Evolutionary conservation across 2,329 filamentous ascomycete species (phyloP).

Genomic region (Parastagonospora nodorum): DNA sequence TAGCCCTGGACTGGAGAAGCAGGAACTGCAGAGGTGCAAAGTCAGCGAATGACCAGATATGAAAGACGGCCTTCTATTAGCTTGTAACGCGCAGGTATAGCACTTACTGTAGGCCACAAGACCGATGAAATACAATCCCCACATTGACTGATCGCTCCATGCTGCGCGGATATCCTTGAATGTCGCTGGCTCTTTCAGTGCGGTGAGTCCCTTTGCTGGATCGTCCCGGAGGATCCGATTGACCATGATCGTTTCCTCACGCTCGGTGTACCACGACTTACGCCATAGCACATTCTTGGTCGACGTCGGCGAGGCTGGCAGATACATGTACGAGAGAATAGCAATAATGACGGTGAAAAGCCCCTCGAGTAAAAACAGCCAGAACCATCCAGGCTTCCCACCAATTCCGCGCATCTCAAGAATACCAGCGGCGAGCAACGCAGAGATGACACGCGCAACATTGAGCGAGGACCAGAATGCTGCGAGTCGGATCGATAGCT

Average conservation of each 20-base stretch:
- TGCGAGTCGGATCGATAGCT: slow-evolving; percentile 69
- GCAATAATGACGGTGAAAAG: slow-evolving; percentile 37
- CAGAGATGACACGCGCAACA: slow-evolving; percentile 58
- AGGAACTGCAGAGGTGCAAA: slow-evolving; percentile 22
- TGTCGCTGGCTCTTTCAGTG: slow-evolving; percentile 59
- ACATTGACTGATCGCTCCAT: slow-evolving; percentile 61
- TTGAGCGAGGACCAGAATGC: slow-evolving; percentile 73
- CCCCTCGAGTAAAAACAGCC: slow-evolving; percentile 56
- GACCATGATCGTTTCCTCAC: slow-evolving; percentile 70
- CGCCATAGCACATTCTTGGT: slow-evolving; percentile 46
- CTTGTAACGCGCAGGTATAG: too few species aligned
- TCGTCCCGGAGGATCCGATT: slow-evolving; percentile 65
- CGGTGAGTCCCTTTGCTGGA: slow-evolving; percentile 61
- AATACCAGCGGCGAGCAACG: slow-evolving; percentile 61
- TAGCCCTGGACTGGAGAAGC: slow-evolving; percentile 46
- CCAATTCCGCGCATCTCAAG: slow-evolving; percentile 55
- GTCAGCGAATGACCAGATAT: not conserved
- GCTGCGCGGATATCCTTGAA: slow-evolving; percentile 55
- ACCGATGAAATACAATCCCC: slow-evolving; percentile 60
- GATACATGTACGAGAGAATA: slow-evolving; percentile 36
- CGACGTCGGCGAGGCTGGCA: slow-evolving; percentile 58
- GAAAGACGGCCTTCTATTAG: not conserved
- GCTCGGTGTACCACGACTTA: slow-evolving; percentile 68
- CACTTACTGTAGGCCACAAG: slow-evolving; percentile 33
- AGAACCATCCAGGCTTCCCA: slow-evolving; percentile 60